Evolutionary conservation across 225 moss, liverwort and hornwort species (phyloP), one percentile per base, ranked within the genome.

Genomic region (Asterella californica): DNA sequence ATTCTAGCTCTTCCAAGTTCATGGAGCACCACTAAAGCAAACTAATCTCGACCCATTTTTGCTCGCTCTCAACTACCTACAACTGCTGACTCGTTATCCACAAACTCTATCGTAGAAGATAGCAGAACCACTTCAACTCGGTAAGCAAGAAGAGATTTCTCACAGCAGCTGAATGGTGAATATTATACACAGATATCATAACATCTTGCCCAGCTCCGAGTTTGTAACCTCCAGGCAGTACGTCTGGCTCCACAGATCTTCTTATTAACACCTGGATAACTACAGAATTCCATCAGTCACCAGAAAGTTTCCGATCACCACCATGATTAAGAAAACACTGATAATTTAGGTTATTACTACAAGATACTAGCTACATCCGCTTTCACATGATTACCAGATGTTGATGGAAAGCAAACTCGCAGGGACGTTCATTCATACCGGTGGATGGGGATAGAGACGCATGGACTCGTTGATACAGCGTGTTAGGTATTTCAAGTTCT

Each of bases 101-200:
- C 62, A 25, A 2, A 3, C 25, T 10, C 25, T 62, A 4, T 24
- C 24, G 29, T 37, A 19, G 19, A 34, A 36, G 30, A 15, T 68
- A 34, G 14, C 34, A 68, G 66, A 4, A 11, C 17, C 14, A 37
- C 1, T 34, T 29, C 11, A 37, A 34, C 37, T 68, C 36, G 36
- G 14, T 47, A 9, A 18, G 74, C 32, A 52, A 32, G 53, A 15
- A 38, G 10, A 22, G 24, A 1, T 59, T 2, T 21, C 25, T 87
- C 63, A 96, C 96, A 73, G 82, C 81, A n/a, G 99, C 88, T 79
- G 99, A 99, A 68, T 92, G 99, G 80, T 99, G 99, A 77, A 99
- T 89, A 67, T 99, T 99, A 81, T 99, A 99, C 42, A 99, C 95
- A n/a, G 99, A 99, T 79, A 99, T 99, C 99, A 99, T 99, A 49